A percentile compares a stretch with the other conserved stretches of the same genome.
Conservation (phyloP, 768 basidiomycete species). For the Tulasnella sp. region DNA sequence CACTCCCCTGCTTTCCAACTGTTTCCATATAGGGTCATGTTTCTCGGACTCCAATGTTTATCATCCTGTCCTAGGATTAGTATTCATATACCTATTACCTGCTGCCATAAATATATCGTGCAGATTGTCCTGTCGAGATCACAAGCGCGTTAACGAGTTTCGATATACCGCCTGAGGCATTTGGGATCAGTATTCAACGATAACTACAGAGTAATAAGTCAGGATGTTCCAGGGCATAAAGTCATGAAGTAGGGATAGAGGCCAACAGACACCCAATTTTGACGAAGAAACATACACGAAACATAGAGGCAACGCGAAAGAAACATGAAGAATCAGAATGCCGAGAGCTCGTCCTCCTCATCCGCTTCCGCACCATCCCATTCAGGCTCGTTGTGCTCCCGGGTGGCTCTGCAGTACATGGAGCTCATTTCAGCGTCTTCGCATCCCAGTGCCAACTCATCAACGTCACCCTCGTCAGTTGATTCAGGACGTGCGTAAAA, state of each 20-base stretch:
- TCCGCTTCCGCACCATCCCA: not conserved
- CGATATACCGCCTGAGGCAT: not conserved
- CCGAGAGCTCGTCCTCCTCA: conserved; percentile 3
- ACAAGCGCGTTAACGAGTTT: not conserved
- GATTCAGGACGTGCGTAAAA: not conserved
- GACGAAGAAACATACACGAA: conserved; percentile 4
- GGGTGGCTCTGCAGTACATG: not conserved
- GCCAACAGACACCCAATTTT: not conserved
- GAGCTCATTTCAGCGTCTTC: not conserved
- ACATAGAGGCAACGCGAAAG: not conserved
- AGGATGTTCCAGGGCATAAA: conserved; percentile 9
- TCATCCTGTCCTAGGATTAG: conserved; percentile 2
- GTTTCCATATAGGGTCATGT: conserved; percentile 15
- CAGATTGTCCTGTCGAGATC: not conserved
- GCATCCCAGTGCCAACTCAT: not conserved
- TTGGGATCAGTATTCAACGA: not conserved
- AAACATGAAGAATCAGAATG: not conserved
- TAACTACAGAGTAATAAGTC: conserved; percentile 17
- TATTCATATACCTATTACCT: conserved; percentile 11
- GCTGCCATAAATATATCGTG: conserved; percentile 8
- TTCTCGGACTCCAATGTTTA: conserved; percentile 15
- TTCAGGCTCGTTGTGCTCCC: not conserved
- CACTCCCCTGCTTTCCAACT: conserved; percentile 11
- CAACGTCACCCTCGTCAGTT: not conserved
- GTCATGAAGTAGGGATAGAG: not conserved